phyloP scores from a whole-genome alignment of 495 filamentous ascomycete species.

The Geoglossum glabrum region DNA sequence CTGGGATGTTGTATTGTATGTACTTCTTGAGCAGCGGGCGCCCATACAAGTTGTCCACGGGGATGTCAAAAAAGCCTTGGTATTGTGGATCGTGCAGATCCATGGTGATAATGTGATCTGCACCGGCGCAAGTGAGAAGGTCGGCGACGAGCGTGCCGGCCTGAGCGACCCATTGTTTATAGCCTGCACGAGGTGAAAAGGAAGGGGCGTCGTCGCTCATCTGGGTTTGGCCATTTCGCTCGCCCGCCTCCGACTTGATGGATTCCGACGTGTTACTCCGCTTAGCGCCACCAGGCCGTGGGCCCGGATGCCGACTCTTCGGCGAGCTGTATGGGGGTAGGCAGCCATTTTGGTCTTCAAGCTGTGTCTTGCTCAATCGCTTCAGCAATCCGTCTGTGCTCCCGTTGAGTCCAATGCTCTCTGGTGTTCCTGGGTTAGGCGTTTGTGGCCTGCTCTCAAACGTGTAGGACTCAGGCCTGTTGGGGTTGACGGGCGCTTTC shows the following conservation, averaged over 20 bases:
- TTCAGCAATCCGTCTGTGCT: conserved; percentile 48
- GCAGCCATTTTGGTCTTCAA: conserved; percentile 22
- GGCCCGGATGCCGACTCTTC: not conserved
- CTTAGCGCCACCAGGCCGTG: conserved; percentile 9
- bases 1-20: conserved; percentile 71
- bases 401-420: conserved; percentile 34
- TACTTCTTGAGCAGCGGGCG: conserved; percentile 73
- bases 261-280: conserved; percentile 44
- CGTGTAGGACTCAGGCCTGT: conserved; percentile 38
- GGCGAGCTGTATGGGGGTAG: not conserved
- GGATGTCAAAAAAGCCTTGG: conserved; percentile 96
- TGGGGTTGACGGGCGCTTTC: conserved; percentile 31
- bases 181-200: conserved; percentile 74
- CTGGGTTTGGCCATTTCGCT: conserved; percentile 3
- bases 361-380: conserved; percentile 39
- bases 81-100: conserved; percentile 97
- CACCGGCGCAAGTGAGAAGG: conserved; percentile 82
- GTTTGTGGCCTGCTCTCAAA: conserved; percentile 87
- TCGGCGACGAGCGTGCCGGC: conserved; percentile 90
- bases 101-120: conserved; percentile 93
- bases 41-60: conserved; percentile 90
- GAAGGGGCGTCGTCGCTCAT: not conserved
- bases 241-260: conserved; percentile 23
- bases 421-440: conserved; percentile 45
- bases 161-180: conserved; percentile 97